Percentiles rank a stretch among this genome's conserved stretches.
phyloP scores from a whole-genome alignment of 352 stramenopile genomes.

The Globisporangium okanoganense region DNA sequence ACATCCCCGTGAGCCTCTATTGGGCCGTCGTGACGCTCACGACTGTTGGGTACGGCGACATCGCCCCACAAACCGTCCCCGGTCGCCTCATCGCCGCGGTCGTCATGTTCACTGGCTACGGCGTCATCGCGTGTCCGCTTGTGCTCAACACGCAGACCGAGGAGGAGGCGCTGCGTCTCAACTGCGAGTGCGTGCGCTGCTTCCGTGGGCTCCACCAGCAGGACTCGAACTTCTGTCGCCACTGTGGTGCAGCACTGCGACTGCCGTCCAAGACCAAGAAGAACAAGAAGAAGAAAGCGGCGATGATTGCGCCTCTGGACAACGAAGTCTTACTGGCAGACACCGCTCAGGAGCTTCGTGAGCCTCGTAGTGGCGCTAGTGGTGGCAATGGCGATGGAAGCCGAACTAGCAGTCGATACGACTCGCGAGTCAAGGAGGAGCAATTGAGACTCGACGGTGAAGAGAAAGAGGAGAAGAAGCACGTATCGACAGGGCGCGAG shows the following conservation, averaged over 20 bases:
- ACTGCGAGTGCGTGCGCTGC: constrained; percentile 35
- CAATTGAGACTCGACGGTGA: background rate
- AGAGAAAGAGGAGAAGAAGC: background rate
- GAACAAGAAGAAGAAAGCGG: constrained; percentile 18
- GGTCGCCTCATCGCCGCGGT: constrained; percentile 44
- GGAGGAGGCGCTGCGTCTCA: constrained; percentile 30
- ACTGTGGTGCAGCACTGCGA: constrained; percentile 34
- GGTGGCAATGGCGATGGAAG: background rate
- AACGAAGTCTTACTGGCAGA: constrained; percentile 4
- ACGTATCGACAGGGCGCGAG: constrained; percentile 1
- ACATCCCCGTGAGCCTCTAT: constrained; percentile 51
- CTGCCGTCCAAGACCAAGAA: constrained; percentile 27
- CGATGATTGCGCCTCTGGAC: background rate
- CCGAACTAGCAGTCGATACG: background rate
- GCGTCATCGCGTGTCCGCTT: constrained; percentile 45
- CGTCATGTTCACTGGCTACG: constrained; percentile 53
- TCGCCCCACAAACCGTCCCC: constrained; percentile 39
- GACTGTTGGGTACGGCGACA: constrained; percentile 53
- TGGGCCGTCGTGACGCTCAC: constrained; percentile 54
- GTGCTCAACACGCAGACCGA: constrained; percentile 36
- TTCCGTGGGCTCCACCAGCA: constrained; percentile 46
- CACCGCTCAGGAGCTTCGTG: background rate
- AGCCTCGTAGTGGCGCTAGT: background rate
- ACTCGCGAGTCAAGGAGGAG: background rate
- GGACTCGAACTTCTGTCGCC: constrained; percentile 45